These are phyloP conservation scores for Phytophthora melonis DNA, from an alignment of 352 stramenopile genomes.

Conservation along the genomic window DNA sequence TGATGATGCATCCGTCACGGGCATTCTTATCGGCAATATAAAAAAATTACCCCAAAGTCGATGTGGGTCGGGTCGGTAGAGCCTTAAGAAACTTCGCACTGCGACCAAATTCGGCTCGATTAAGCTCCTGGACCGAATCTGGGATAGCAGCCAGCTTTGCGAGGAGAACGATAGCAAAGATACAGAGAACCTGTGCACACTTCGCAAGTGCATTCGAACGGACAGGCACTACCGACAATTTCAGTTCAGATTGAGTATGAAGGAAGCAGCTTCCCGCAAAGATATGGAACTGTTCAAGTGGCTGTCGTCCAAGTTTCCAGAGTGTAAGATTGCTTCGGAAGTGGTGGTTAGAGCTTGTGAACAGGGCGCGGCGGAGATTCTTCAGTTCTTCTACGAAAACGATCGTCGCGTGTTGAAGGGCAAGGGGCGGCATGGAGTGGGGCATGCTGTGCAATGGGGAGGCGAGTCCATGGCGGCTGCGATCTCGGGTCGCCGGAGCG, in stretches of 20 bases:
- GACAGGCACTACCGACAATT: background rate
- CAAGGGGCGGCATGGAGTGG: background rate
- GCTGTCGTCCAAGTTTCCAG: slow-evolving; percentile 5
- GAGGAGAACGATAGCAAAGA: background rate
- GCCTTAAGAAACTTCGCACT: too few species aligned
- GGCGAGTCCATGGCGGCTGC: background rate
- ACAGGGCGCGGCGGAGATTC: slow-evolving; percentile 1
- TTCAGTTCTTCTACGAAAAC: slow-evolving; percentile 14
- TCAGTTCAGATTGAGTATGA: background rate
- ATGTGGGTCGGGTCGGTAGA: too few species aligned
- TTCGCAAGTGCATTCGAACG: background rate
- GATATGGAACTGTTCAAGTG: slow-evolving; percentile 16
- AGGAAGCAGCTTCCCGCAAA: background rate
- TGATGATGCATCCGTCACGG: too few species aligned
- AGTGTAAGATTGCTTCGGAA: background rate
- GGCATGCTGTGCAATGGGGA: background rate
- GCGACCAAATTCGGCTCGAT: background rate
- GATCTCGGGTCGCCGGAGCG: background rate
- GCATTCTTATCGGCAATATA: too few species aligned
- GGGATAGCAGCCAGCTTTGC: background rate
- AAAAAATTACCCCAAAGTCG: too few species aligned
- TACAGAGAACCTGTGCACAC: background rate
- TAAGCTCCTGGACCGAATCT: slow-evolving; percentile 10
- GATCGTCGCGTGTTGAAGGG: background rate
- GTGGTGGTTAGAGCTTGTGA: slow-evolving; percentile 4